Percentiles rank a stretch among this genome's conserved stretches.
phyloP scores from a whole-genome alignment of 1,139 yeast species.

The Geotrichum histeridarum region DNA sequence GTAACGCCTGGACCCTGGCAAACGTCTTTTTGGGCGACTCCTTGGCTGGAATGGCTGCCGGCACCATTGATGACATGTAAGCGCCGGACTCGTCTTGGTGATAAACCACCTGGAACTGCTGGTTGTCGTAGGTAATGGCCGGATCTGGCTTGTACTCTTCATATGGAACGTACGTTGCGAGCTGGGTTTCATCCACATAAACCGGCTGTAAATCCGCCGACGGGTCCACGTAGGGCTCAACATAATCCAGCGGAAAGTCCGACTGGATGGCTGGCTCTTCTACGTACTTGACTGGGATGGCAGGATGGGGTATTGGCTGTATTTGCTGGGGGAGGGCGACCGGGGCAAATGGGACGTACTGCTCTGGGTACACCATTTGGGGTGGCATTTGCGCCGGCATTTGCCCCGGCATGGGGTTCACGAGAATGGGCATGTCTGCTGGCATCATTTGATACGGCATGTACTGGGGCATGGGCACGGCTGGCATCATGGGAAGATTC shows the following conservation, averaged over 20 bases:
- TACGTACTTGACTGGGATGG: no score
- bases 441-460: conserved; percentile 8
- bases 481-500: conserved; percentile 15
- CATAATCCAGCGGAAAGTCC: conserved; percentile 34
- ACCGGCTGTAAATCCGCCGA: not conserved
- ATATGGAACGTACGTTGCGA: no score
- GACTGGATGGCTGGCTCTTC: conserved; percentile 10
- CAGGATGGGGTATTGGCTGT: no score
- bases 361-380: no score
- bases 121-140: conserved; percentile 15
- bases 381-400: no score
- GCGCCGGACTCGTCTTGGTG: conserved; percentile 17
- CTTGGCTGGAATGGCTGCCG: not conserved
- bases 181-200: not conserved
- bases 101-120: conserved; percentile 18
- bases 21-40: not conserved
- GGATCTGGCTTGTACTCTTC: not conserved
- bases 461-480: conserved; percentile 9
- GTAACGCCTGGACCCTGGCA: not conserved
- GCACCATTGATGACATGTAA: conserved; percentile 14
- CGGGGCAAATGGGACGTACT: no score
- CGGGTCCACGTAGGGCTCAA: conserved; percentile 8
- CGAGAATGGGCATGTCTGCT: conserved; percentile 9
- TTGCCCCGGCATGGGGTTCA: conserved; percentile 1
- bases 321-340: no score